Conservation (phyloP, 306 rosid genomes). For the Parietaria judaica region DNA sequence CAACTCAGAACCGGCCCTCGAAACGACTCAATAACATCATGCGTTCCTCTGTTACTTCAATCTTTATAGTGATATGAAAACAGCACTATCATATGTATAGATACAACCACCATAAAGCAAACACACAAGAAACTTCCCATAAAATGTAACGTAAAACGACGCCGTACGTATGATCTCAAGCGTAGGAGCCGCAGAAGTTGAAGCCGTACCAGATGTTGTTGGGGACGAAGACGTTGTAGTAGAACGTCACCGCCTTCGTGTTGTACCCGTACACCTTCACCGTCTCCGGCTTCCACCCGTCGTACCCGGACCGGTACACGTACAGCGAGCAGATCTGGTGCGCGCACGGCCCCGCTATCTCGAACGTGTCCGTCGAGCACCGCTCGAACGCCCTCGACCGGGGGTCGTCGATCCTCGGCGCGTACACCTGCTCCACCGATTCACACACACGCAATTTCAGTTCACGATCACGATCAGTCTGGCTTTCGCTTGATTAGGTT, state of each 20-base stretch:
- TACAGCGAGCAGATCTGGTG: constrained; percentile 54
- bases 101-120: too few relatives aligned
- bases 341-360: constrained; percentile 65
- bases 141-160: too few relatives aligned
- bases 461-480: background rate
- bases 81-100: too few relatives aligned
- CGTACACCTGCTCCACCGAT: constrained; percentile 42
- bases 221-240: constrained; percentile 49
- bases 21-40: too few relatives aligned
- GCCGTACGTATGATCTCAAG: background rate
- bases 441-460: background rate
- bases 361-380: constrained; percentile 72
- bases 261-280: constrained; percentile 42
- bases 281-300: constrained; percentile 71
- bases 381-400: constrained; percentile 53
- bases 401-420: constrained; percentile 61
- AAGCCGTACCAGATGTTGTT: constrained; percentile 69
- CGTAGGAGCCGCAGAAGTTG: constrained; percentile 30
- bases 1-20: too few relatives aligned
- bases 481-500: background rate
- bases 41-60: too few relatives aligned
- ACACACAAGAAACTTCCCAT: too few relatives aligned
- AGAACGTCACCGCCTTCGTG: constrained; percentile 36
- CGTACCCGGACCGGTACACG: constrained; percentile 62
- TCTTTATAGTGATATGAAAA: too few relatives aligned